Base-by-base conservation (phyloP, 441 rosid genomes). In the Euphorbia neoarborescens region DNA sequence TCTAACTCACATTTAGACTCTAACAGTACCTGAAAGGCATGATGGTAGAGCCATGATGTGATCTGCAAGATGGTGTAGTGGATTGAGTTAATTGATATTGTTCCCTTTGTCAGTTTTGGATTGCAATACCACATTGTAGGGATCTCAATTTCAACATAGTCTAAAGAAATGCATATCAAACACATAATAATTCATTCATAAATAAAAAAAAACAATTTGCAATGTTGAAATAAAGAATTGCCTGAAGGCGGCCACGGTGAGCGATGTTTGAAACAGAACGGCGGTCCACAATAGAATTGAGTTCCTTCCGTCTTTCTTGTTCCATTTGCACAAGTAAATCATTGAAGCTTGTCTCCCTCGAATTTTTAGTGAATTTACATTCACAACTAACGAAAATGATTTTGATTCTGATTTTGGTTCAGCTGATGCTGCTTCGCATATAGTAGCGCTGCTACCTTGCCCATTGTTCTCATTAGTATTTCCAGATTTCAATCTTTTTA, bases 171-270 rank as follows among this genome's bases (percentile, higher is more conserved):
- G 58, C 58, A 53, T 9, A 6, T 53, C 8, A 51, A 46, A 4
- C 51, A 51, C 24, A 20, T 20, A 51, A 7, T 12, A 6, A 46
- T 46, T 46, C 51, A 42, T 42, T 14, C 51, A 7, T n/a, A 5
- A 22, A 10, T 56, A 32, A 32, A 2, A 32, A 32, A 2, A 2
- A 32, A 32, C 34, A 32, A 32, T 32, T 32, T 32, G 34, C 34
- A 32, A 32, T 32, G 34, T 32, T 32, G 48, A 12, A 42, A 42
- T 4, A 5, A 56, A 8, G 12, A 27, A 57, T 74, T 44, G 89
- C 97, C 96, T 90, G 99, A 79, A 91, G 80, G 38, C 97, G 80
- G 14, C 99, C 96, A 8, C 90, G 89, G 53, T 90, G 90, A 0
- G 87, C 50, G 71, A 94, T 91, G 73, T 78, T 87, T 0, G 99